Evolutionary conservation across 768 basidiomycete genomes (phyloP).

Genomic region (Krasilnikovozyma curviuscula): DNA sequence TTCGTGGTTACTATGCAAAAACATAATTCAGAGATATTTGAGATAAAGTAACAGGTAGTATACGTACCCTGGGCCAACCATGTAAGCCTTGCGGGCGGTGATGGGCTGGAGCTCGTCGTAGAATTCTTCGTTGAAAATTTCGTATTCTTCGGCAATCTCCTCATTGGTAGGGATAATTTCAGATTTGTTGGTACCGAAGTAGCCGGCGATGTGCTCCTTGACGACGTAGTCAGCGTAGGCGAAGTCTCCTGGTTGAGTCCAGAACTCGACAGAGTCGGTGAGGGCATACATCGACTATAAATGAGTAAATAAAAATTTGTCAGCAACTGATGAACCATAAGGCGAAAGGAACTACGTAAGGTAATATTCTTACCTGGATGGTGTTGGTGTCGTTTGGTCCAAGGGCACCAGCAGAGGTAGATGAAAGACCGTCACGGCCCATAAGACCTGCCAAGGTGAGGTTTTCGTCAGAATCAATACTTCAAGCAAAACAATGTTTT

Average conservation of each 20-base stretch:
- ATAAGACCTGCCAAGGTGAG: slow-evolving; percentile 6
- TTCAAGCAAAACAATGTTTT: no score
- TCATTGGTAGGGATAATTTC: neutral
- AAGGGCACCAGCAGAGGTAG: neutral
- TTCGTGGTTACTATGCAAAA: no score
- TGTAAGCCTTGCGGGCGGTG: no score
- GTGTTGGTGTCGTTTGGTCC: slow-evolving; percentile 12
- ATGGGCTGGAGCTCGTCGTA: slow-evolving; percentile 13
- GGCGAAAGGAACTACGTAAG: neutral
- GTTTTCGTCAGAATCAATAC: no score
- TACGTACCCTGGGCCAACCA: no score
- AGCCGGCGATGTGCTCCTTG: slow-evolving; percentile 5
- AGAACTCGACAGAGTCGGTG: neutral
- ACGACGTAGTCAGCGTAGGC: neutral
- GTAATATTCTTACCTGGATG: slow-evolving; percentile 12
- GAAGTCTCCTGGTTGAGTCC: neutral
- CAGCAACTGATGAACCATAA: neutral
- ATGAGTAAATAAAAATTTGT: neutral
- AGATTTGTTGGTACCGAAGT: neutral
- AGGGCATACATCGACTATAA: neutral
- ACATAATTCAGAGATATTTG: no score
- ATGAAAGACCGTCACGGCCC: slow-evolving; percentile 13
- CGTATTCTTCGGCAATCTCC: slow-evolving; percentile 2
- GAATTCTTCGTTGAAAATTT: slow-evolving; percentile 13
- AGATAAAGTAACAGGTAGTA: no score